Conservation (phyloP, 345 rosid genomes). For the Lagerstroemia speciosa region DNA sequence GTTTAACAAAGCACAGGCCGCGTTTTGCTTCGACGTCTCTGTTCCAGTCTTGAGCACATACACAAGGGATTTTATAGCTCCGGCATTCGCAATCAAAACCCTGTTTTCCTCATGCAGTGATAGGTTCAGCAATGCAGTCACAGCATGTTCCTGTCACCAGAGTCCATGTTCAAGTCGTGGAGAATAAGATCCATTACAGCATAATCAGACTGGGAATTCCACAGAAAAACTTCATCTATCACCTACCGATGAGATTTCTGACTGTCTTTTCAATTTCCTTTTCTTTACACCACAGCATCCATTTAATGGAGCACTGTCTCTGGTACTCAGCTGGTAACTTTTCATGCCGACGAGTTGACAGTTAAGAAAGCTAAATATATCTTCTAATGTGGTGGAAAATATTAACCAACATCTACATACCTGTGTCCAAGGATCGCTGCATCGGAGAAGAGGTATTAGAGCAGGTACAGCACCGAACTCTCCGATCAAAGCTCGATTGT, state of each 20-base stretch:
- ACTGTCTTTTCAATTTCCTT: neutral
- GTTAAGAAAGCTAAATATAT: constrained; percentile 53
- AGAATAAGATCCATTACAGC: neutral
- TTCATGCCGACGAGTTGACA: too few relatives aligned
- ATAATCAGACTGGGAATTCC: neutral
- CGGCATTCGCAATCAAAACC: constrained; percentile 44
- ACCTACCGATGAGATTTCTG: neutral
- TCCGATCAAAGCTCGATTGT: constrained; percentile 74
- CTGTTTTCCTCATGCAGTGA: constrained; percentile 73
- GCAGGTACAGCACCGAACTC: constrained; percentile 93
- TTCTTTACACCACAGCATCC: neutral
- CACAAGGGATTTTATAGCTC: constrained; percentile 76
- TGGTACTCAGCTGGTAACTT: constrained; percentile 24
- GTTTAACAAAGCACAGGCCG: constrained; percentile 83
- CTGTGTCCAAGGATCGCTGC: constrained; percentile 84
- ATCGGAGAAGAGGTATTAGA: constrained; percentile 67
- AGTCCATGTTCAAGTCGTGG: neutral
- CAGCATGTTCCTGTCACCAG: constrained; percentile 54
- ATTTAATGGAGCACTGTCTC: neutral
- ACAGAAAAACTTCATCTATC: neutral
- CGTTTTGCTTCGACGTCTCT: constrained; percentile 90
- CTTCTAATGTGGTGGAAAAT: constrained; percentile 34
- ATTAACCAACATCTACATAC: neutral
- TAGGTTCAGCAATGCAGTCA: constrained; percentile 79
- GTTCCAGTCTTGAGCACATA: constrained; percentile 93